Conservation (phyloP, 306 rosid species). For the Hylodesmum podocarpum region DNA sequence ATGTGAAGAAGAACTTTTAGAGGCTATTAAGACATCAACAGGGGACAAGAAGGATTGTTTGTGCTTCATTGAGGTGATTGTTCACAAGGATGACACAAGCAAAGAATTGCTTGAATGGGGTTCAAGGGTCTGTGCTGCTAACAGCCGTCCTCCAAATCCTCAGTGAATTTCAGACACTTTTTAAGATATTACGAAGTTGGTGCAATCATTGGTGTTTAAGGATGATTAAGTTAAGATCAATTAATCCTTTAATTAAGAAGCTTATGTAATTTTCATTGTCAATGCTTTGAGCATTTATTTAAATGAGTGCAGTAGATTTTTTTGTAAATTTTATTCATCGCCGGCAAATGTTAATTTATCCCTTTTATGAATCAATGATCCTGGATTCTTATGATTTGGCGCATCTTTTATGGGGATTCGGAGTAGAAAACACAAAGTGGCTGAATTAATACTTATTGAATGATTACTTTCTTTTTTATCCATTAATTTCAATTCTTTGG, state of each 20-base stretch:
- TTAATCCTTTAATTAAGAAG: constrained; percentile 6
- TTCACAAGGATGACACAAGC: constrained; percentile 69
- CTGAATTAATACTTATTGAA: background rate
- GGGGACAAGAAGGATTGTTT: constrained; percentile 47
- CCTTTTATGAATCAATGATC: background rate
- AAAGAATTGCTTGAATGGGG: constrained; percentile 71
- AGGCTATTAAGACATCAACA: constrained; percentile 50
- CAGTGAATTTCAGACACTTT: constrained; percentile 25
- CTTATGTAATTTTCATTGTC: background rate
- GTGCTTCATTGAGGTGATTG: constrained; percentile 66
- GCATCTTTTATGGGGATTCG: background rate
- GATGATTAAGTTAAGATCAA: constrained; percentile 2
- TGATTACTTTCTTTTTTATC: background rate
- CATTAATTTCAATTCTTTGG: too few relatives aligned
- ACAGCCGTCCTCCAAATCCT: constrained; percentile 44
- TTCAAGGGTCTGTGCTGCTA: constrained; percentile 49
- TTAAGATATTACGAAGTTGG: background rate
- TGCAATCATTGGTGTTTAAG: background rate
- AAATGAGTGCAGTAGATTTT: background rate
- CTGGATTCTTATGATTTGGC: background rate
- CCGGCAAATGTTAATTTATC: background rate
- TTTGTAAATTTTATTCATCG: background rate
- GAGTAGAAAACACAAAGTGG: background rate
- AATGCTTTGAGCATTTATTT: background rate
- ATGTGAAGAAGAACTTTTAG: constrained; percentile 62